Base-by-base conservation (phyloP, 2,329 filamentous ascomycete genomes). In the Microdochium nivale region DNA sequence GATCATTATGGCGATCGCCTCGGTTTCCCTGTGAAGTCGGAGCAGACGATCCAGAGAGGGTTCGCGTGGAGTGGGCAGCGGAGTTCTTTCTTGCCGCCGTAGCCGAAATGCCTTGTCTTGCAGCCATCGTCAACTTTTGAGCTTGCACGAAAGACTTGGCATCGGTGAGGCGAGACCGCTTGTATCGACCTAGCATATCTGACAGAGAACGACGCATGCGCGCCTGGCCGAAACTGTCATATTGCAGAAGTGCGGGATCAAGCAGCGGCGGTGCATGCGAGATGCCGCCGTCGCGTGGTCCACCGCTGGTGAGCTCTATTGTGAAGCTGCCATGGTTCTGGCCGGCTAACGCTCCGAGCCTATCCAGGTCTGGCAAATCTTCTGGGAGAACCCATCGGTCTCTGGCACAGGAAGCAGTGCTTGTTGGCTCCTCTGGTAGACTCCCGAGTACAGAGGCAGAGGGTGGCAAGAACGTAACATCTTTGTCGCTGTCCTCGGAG, bases 261-360 rank as follows among this genome's bases (percentile, higher is more conserved):
- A 54, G 56, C 52, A 56, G 50, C 16, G 53, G 11, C 32, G 58
- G 54, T 16, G 51, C 49, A 2, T 58, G 57, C 25, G 62, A 54
- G 0, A 67, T 56, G 27, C 67, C 60, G 37, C 67, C 65, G 49
- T 70, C 66, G n/a, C 52, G 54, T 33, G 52, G 50, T 24, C 49
- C 62, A 60, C 19, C 62, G 56, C 19, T 57, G 56, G 35, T 59
- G 54, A 54, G 58, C 48, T 55, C 58, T 23, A 59, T 49, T 25
- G 51, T 44, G 19, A 24, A 23, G 40, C 3, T 27, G 24, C 30
- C 47, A 27, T 30, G 19, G 13, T 60, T 16, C 51, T 55, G 14
- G 53, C 27, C 7, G 57, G 44, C 11, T 19, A 23, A 4, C 3
- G 49, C 14, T 2, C 30, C 16, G 14, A 14, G 13, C 30, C 47